These are phyloP conservation scores for Gaultheria prostrata DNA, from an alignment of 148 eudicot species.

Conservation along the genomic window DNA sequence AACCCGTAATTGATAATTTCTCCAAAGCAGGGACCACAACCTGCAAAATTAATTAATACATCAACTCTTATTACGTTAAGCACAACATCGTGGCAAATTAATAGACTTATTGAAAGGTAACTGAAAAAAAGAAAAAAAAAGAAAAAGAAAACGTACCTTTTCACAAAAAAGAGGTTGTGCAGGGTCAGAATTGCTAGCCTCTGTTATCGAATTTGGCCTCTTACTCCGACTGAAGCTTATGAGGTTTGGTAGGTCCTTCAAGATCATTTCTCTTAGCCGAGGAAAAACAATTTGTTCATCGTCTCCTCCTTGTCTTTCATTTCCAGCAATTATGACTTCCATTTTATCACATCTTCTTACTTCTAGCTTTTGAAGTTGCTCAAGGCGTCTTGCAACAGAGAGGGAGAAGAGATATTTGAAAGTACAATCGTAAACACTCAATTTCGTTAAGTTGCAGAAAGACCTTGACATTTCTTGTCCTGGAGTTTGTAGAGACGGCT, in stretches of 20 bases:
- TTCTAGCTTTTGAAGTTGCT: too few species aligned
- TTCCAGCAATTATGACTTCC: background rate
- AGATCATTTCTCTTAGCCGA: background rate
- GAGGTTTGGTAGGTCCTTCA: background rate
- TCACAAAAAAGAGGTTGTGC: background rate
- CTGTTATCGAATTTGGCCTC: background rate
- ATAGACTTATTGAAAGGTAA: background rate
- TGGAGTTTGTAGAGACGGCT: too few species aligned
- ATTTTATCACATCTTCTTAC: background rate
- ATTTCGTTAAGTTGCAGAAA: background rate
- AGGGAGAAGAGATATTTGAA: too few species aligned
- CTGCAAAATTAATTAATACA: background rate
- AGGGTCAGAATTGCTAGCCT: background rate
- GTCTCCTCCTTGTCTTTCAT: background rate
- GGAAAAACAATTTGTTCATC: background rate
- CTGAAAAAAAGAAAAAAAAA: background rate
- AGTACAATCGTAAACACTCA: background rate
- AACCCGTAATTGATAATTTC: fast-evolving
- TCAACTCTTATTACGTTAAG: background rate
- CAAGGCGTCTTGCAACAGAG: too few species aligned
- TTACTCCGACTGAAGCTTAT: background rate
- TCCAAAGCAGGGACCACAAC: background rate
- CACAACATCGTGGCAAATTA: background rate
- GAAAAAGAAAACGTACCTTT: background rate
- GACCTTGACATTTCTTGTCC: background rate